These are phyloP conservation scores for Hyphopichia pseudoburtonii DNA, from an alignment of 1,139 yeast genomes.

Conservation along the genomic window DNA sequence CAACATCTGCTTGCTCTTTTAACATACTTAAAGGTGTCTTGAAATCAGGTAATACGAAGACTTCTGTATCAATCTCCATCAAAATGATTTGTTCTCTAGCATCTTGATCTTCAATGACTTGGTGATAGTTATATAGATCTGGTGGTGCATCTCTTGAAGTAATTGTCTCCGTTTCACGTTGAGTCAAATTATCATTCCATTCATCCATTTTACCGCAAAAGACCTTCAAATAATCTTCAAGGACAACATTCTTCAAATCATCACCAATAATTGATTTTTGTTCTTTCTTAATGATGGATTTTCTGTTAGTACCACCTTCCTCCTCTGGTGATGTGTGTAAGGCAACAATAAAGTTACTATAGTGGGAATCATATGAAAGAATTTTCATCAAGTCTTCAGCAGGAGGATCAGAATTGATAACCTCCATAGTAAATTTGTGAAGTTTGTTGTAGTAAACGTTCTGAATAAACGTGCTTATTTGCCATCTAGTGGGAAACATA, in stretches of 20 bases:
- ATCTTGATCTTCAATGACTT: slow-evolving; percentile 43
- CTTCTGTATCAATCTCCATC: slow-evolving; percentile 66
- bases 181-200: slow-evolving; percentile 71
- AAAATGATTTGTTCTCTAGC: slow-evolving; percentile 57
- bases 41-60: slow-evolving; percentile 59
- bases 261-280: slow-evolving; percentile 62
- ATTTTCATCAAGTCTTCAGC: slow-evolving; percentile 62
- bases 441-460: slow-evolving; percentile 68
- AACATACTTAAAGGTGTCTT: slow-evolving; percentile 67
- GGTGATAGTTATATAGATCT: slow-evolving; percentile 48
- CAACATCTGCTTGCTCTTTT: slow-evolving; percentile 89
- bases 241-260: slow-evolving; percentile 57
- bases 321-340: slow-evolving; percentile 20
- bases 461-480: slow-evolving; percentile 61
- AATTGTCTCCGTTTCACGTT: slow-evolving; percentile 64
- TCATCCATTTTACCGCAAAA: slow-evolving; percentile 73
- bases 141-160: slow-evolving; percentile 68
- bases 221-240: slow-evolving; percentile 71
- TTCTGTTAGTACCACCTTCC: slow-evolving; percentile 33
- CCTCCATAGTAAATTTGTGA: slow-evolving; percentile 58
- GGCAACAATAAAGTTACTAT: slow-evolving; percentile 40
- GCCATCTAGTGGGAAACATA: slow-evolving; percentile 74
- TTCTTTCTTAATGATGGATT: slow-evolving; percentile 43
- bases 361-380: slow-evolving; percentile 73
- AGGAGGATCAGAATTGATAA: slow-evolving; percentile 73